A percentile compares a stretch with the other conserved stretches of the same genome.
phyloP scores from a whole-genome alignment of 768 basidiomycete species.

The Neoboletus magnificus region DNA sequence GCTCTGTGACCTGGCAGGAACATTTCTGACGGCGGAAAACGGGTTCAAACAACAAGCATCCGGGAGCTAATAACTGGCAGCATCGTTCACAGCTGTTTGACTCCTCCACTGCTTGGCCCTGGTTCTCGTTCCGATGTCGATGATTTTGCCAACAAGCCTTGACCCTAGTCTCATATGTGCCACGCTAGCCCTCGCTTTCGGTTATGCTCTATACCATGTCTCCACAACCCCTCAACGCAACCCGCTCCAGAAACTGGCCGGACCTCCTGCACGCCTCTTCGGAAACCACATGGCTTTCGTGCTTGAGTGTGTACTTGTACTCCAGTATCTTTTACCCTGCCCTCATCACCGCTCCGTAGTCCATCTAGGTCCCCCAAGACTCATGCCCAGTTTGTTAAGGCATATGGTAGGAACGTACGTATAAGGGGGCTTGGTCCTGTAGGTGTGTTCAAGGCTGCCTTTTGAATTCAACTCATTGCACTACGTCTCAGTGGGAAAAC shows the following conservation, averaged over 20 bases:
- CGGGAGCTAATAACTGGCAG: neutral
- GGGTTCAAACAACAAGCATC: neutral
- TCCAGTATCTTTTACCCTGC: neutral
- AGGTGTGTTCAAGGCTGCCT: constrained; percentile 29
- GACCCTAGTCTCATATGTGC: constrained; percentile 8
- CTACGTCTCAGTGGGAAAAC: constrained; percentile 58
- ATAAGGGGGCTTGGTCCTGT: constrained; percentile 69
- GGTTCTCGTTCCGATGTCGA: neutral
- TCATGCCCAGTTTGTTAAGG: constrained; percentile 50
- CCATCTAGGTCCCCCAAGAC: constrained; percentile 50
- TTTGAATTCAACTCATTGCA: constrained; percentile 9
- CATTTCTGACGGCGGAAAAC: neutral
- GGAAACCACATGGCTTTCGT: constrained; percentile 52
- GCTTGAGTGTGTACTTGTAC: constrained; percentile 48
- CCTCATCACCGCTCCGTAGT: constrained; percentile 31
- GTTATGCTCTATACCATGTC: constrained; percentile 26
- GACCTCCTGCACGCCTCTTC: constrained; percentile 55
- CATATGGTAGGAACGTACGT: constrained; percentile 68
- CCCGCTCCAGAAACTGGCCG: constrained; percentile 54
- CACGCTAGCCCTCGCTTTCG: constrained; percentile 6
- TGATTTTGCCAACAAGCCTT: constrained; percentile 1
- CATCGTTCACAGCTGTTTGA: no score
- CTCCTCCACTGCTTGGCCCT: neutral
- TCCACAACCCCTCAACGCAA: constrained; percentile 31
- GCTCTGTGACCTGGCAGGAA: no score